Percentiles rank a stretch among this genome's conserved stretches.
Conservation (phyloP, 495 filamentous ascomycete species). For the Aspergillus nidulans region DNA sequence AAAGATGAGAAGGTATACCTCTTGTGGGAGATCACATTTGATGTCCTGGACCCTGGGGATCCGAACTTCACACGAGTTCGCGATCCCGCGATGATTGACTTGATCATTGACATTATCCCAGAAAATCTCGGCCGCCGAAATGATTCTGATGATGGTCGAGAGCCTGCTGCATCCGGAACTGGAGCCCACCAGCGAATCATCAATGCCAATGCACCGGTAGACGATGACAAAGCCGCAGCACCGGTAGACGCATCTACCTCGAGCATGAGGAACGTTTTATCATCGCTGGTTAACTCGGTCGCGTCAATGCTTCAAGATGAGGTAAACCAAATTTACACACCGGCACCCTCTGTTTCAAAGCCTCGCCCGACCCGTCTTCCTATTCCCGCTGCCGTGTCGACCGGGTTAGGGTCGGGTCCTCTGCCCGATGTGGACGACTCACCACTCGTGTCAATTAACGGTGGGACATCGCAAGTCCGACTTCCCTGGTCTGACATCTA, state of each 20-base stretch:
- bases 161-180: conserved; percentile 23
- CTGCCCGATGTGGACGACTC: conserved; percentile 65
- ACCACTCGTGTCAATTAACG: conserved; percentile 34
- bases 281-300: conserved; percentile 54
- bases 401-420: conserved; percentile 70
- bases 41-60: conserved; percentile 66
- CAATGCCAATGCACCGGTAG: conserved; percentile 14
- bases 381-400: conserved; percentile 66
- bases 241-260: conserved; percentile 38
- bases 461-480: conserved; percentile 35
- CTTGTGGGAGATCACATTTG: conserved; percentile 67
- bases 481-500: conserved; percentile 68
- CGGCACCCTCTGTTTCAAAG: conserved; percentile 19
- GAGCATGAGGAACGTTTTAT: conserved; percentile 48
- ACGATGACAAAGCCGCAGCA: conserved; percentile 19
- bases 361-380: conserved; percentile 35
- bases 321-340: conserved; percentile 23
- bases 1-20: conserved; percentile 88
- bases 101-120: conserved; percentile 58
- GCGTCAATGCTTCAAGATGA: conserved; percentile 50
- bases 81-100: conserved; percentile 66
- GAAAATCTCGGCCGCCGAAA: conserved; percentile 35
- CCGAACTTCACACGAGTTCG: conserved; percentile 76
- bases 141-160: conserved; percentile 34
- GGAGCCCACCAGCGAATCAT: conserved; percentile 16